Evolutionary conservation across 768 basidiomycete species (phyloP), one percentile per base, ranked within the genome.

Genomic region (Tricholoma sp.): DNA sequence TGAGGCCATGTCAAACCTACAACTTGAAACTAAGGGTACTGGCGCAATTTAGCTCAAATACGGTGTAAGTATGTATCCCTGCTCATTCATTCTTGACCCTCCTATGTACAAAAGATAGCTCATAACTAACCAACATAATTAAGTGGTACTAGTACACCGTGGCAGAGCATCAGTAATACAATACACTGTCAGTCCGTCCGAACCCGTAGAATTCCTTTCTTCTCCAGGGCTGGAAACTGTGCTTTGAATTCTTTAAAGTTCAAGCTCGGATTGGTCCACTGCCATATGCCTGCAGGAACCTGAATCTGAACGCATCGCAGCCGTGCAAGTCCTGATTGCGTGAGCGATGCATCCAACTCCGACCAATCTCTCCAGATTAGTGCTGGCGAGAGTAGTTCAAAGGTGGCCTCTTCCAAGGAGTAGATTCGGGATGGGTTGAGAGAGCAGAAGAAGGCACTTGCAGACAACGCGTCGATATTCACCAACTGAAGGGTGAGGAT

Each of bases 341-440:
- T 17, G 29, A 49, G 47, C 29, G 47, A 49, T 13, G 28, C 47
- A 49, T 49, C 47, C 47, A 49, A 10, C 47, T 49, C 47, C 9
- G 47, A 49, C 47, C 47, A 49, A 32, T 49, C 47, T 31, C 29
- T 49, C 47, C 47, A 49, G n/a, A 49, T 49, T 15, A 49, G 29
- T 2, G 47, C 47, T 10, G 47, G 47, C 17, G 47, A 49, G 10
- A 49, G 29, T n/a, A 49, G 29, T 31, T 49, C 47, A 31, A 49
- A 31, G 10, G 29, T 31, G 7, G 32, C 47, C n/a, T 49, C 47
- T 32, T 49, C 47, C 47, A 49, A 49, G n/a, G 47, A 29, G 12
- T 49, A 49, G 8, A n/a, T 5, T 49, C 10, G 47, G 3, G 15
- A 49, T 11, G 47, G 15, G 11, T 49, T n/a, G 31, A 49, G 47